Evolutionary conservation across 352 stramenopile species (phyloP).

Genomic region (Globisporangium rhizosaccharum): DNA sequence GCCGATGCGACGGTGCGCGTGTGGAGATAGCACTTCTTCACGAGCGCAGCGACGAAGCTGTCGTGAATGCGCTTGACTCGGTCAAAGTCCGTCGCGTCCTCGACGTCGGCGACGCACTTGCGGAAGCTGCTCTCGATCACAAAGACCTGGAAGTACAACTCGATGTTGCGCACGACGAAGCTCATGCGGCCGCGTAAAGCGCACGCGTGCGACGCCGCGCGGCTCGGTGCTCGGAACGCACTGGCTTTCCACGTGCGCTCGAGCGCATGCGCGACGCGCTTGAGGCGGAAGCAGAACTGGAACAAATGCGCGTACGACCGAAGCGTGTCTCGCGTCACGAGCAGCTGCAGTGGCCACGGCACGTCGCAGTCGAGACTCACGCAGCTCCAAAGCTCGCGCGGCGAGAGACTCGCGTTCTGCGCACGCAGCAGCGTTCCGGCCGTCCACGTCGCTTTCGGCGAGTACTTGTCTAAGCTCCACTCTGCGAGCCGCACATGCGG

Average conservation of each 20-base stretch:
- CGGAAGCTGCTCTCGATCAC: slow-evolving; percentile 65
- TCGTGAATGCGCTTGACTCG: slow-evolving; percentile 66
- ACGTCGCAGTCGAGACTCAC: slow-evolving; percentile 45
- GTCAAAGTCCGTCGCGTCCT: slow-evolving; percentile 54
- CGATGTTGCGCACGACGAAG: slow-evolving; percentile 67
- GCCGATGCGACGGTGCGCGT: slow-evolving; percentile 50
- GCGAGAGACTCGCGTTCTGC: slow-evolving; percentile 28
- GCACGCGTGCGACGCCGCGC: slow-evolving; percentile 14
- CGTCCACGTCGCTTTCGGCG: slow-evolving; percentile 25
- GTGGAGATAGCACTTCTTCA: slow-evolving; percentile 69
- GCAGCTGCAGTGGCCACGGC: slow-evolving; percentile 61
- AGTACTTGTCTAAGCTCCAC: slow-evolving; percentile 58
- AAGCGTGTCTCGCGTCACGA: slow-evolving; percentile 49
- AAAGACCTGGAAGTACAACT: slow-evolving; percentile 75
- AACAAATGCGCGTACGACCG: slow-evolving; percentile 66
- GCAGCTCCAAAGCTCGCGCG: slow-evolving; percentile 56
- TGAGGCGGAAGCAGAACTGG: slow-evolving; percentile 76
- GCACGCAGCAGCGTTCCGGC: slow-evolving; percentile 24
- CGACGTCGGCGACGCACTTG: slow-evolving; percentile 49
- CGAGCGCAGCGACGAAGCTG: slow-evolving; percentile 55
- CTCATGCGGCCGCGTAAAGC: slow-evolving; percentile 61
- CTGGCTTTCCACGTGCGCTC: slow-evolving; percentile 59
- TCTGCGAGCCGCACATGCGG: slow-evolving; percentile 25
- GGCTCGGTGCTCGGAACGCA: slow-evolving; percentile 22
- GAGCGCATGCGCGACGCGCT: slow-evolving; percentile 60